Conservation (phyloP, 495 filamentous ascomycete species). For the Neurospora sp. region DNA sequence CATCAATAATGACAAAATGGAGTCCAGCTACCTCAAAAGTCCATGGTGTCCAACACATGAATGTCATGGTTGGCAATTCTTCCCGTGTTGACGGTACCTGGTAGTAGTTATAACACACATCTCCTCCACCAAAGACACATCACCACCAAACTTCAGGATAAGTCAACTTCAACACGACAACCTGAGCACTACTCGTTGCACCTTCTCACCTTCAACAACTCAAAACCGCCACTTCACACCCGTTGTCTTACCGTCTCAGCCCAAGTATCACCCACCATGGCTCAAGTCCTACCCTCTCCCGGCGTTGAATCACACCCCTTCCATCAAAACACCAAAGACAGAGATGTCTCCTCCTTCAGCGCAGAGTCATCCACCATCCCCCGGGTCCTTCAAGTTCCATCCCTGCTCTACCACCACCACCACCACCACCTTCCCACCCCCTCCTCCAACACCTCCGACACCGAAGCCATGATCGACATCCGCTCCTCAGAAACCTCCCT, state of each 20-base stretch:
- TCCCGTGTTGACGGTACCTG: not conserved
- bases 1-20: not conserved
- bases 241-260: not conserved
- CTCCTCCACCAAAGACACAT: not conserved
- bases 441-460: not conserved
- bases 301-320: not conserved
- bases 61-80: not conserved
- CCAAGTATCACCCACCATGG: not conserved
- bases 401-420: not conserved
- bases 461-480: constrained; percentile 3
- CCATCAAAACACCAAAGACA: not conserved
- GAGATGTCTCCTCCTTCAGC: not conserved
- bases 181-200: not conserved
- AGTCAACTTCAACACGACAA: not conserved
- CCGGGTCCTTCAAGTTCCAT: not conserved
- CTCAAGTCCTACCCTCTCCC: not conserved
- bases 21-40: not conserved
- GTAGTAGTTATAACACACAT: not conserved
- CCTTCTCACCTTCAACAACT: not conserved
- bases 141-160: not conserved
- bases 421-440: not conserved
- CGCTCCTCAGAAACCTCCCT: constrained; percentile 2
- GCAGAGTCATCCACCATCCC: not conserved
- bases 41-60: not conserved
- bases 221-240: not conserved